Evolutionary conservation across 2,329 filamentous ascomycete genomes (phyloP).

Genomic region (Fusarium continuum): DNA sequence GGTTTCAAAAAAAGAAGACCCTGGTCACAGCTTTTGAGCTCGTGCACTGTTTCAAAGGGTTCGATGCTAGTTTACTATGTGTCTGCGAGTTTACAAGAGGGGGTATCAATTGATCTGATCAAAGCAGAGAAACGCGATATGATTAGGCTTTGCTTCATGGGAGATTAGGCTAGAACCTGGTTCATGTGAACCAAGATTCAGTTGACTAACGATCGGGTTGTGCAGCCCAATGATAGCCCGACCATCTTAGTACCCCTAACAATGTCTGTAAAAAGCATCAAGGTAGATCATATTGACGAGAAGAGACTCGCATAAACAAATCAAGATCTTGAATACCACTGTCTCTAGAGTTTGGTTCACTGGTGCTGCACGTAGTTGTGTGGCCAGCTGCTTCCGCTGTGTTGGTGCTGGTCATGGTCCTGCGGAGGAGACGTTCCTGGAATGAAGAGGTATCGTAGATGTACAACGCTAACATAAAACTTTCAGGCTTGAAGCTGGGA

Average conservation of each 20-base stretch:
- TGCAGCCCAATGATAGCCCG: not conserved
- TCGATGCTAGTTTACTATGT: not conserved
- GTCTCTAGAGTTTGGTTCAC: not conserved
- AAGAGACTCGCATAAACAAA: not conserved
- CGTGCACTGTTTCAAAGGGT: not conserved
- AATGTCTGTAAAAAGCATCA: not conserved
- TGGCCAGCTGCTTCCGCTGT: not conserved
- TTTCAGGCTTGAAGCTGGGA: not conserved
- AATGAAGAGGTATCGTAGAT: constrained; percentile 12
- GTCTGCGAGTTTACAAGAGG: too few relatives aligned
- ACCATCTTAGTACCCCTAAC: not conserved
- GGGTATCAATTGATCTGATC: too few relatives aligned
- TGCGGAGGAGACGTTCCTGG: not conserved
- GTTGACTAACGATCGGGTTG: rapidly evolving
- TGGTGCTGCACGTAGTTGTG: not conserved
- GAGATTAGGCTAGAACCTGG: rapidly evolving
- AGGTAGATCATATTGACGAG: not conserved
- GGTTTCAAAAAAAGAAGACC: rapidly evolving
- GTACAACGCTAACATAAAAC: not conserved
- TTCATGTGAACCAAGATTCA: too few relatives aligned
- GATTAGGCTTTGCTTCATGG: too few relatives aligned
- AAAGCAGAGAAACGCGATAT: too few relatives aligned
- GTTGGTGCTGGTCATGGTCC: not conserved
- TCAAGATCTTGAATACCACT: not conserved
- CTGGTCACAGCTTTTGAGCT: not conserved